These are phyloP conservation scores for Fulvia fulva DNA, from an alignment of 2,329 filamentous ascomycete genomes.

Conservation along the genomic window DNA sequence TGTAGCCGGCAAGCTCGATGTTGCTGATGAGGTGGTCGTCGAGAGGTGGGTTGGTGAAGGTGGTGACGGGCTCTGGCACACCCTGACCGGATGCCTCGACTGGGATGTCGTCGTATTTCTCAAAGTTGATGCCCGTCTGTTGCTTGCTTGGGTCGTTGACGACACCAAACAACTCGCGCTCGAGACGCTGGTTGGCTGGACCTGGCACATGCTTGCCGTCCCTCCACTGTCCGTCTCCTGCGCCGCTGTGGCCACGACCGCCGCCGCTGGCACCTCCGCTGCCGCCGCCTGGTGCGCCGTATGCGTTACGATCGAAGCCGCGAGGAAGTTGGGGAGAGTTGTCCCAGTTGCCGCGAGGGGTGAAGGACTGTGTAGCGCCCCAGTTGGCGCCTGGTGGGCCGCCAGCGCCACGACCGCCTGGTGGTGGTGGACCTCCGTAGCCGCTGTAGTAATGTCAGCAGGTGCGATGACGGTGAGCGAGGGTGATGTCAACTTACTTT, in stretches of 20 bases:
- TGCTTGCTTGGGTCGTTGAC: slow-evolving; percentile 91
- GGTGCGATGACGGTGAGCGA: neutral
- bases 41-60: slow-evolving; percentile 90
- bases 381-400: slow-evolving; percentile 42
- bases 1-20: slow-evolving; percentile 92
- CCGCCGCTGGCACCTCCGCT: slow-evolving; percentile 44
- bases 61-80: slow-evolving; percentile 84
- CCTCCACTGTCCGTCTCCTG: slow-evolving; percentile 92
- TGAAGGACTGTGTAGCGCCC: slow-evolving; percentile 55
- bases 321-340: slow-evolving; percentile 36
- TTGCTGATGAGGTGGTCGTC: slow-evolving; percentile 91
- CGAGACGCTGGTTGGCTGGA: slow-evolving; percentile 78
- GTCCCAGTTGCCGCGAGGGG: slow-evolving; percentile 45
- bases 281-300: slow-evolving; percentile 52
- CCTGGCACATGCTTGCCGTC: slow-evolving; percentile 96
- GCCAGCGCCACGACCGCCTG: slow-evolving; percentile 3
- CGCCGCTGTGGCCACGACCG: slow-evolving; percentile 64
- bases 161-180: slow-evolving; percentile 92
- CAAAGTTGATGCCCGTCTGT: slow-evolving; percentile 98
- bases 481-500: slow-evolving; percentile 21
- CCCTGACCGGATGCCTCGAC: slow-evolving; percentile 93
- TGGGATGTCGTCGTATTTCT: slow-evolving; percentile 99
- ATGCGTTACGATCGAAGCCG: slow-evolving; percentile 61
- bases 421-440: slow-evolving; percentile 36
- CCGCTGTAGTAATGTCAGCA: slow-evolving; percentile 38